phyloP scores from a whole-genome alignment of 495 filamentous ascomycete species.

The Neurospora sublineolata region DNA sequence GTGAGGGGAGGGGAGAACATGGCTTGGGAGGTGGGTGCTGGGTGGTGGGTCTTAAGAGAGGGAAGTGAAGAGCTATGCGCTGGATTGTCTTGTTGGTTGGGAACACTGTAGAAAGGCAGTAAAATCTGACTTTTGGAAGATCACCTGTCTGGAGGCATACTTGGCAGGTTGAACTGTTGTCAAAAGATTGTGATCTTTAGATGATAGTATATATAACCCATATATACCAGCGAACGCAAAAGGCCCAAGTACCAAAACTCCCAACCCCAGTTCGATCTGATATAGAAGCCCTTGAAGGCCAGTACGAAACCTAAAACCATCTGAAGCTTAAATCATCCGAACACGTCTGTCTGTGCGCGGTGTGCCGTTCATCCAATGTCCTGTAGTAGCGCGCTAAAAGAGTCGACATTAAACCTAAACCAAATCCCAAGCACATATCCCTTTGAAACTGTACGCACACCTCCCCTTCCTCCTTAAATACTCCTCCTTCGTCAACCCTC shows the following conservation, averaged over 20 bases:
- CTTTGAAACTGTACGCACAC: conserved; percentile 48
- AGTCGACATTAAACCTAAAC: conserved; percentile 25
- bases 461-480: conserved; percentile 49
- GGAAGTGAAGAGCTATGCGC: not conserved
- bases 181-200: not conserved
- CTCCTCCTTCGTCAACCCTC: conserved; percentile 57
- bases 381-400: not conserved
- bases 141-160: not conserved
- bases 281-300: not conserved
- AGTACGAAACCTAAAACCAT: not conserved
- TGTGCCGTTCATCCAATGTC: not conserved
- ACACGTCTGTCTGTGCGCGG: not conserved
- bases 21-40: not conserved
- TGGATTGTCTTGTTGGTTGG: not conserved
- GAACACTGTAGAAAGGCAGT: not conserved
- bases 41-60: not conserved
- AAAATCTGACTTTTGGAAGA: not conserved
- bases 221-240: not conserved
- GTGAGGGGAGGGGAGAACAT: not conserved
- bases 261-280: not conserved
- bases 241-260: not conserved
- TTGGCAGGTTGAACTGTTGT: not conserved
- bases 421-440: conserved; percentile 61
- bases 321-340: not conserved
- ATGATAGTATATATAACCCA: not conserved